A percentile compares a stretch with the other conserved stretches of the same genome.
These are phyloP conservation scores for Leccinellum luteum DNA, from an alignment of 768 basidiomycete genomes.

Conservation along the genomic window DNA sequence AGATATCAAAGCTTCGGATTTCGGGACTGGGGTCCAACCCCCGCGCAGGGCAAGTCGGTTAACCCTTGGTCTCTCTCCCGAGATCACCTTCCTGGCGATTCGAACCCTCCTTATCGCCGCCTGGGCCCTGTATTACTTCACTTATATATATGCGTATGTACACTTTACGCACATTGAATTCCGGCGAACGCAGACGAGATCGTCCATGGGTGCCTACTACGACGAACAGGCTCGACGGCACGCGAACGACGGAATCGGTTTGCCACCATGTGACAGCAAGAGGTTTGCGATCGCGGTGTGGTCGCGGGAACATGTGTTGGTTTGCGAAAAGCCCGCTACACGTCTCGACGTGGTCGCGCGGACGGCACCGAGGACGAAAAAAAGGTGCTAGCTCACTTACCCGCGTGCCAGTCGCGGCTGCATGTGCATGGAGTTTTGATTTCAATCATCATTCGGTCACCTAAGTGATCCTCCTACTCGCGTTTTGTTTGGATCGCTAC, in stretches of 20 bases:
- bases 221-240: constrained; percentile 4
- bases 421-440: constrained; percentile 1
- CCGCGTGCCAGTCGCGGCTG: constrained; percentile 2
- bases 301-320: constrained; percentile 24
- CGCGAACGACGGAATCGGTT: constrained; percentile 11
- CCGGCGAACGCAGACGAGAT: constrained; percentile 9
- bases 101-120: constrained; percentile 19
- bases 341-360: constrained; percentile 1
- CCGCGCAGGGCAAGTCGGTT: not conserved
- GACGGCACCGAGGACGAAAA: constrained; percentile 3
- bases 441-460: not conserved
- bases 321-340: constrained; percentile 11
- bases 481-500: not conserved
- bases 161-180: not conserved
- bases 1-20: constrained; percentile 1
- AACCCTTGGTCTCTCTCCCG: constrained; percentile 24
- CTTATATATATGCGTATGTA: constrained; percentile 12
- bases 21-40: constrained; percentile 1
- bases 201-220: not conserved
- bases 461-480: not conserved
- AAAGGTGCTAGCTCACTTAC: constrained; percentile 1
- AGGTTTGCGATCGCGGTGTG: constrained; percentile 23
- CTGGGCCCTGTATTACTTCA: not conserved
- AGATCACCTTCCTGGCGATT: constrained; percentile 20
- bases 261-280: constrained; percentile 10